Base-by-base conservation (phyloP, 345 rosid genomes). In the Sonneratia alba region DNA sequence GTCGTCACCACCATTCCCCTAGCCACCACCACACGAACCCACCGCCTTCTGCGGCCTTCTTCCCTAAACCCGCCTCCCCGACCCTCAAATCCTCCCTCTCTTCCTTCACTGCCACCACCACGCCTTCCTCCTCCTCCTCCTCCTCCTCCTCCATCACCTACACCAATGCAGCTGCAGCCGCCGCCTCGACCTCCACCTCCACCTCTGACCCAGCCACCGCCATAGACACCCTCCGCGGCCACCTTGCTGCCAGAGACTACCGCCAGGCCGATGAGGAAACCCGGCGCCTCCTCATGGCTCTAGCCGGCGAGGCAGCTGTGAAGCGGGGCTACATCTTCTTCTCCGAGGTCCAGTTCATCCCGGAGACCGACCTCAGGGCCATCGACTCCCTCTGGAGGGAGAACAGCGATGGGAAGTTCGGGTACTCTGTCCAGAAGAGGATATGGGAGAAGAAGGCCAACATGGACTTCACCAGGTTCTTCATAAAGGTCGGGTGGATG, bases 321-420 rank as follows among this genome's bases (percentile, higher is more conserved):
- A 90, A 87, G 72, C 80, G 99, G 0, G 97, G 99, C 14, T 95
- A 95, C 53, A 96, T 95, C 18, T 95, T 89, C 96, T 95, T 95
- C 90, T 95, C 96, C 32, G 97, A 95, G 65, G 99, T 92, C 16
- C 81, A 87, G 63, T 87, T 89, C 75, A 95, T 95, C 76, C 37
- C 92, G 0, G 74, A 67, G 0, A 36, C 79, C 16, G 93, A 89
- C 83, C 91, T 95, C 11, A 80, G 73, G 67, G 84, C 92, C 7
- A 87, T 95, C 3, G 99, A 95, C 72, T 82, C 82, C 10, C 89
- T 92, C 0, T 95, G 99, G 99, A 83, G 68, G 21, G 62, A 80
- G 69, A 75, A 87, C 88, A 95, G 97, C 79, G 78, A 78, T 42
- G 80, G 83, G 71, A 87, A 73, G 51, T 91, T 95, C 51, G 97